Percentiles rank a stretch among this genome's conserved stretches.
These are phyloP conservation scores for Pleoardoris graminearum DNA, from an alignment of 2,329 filamentous ascomycete species.

Conservation along the genomic window DNA sequence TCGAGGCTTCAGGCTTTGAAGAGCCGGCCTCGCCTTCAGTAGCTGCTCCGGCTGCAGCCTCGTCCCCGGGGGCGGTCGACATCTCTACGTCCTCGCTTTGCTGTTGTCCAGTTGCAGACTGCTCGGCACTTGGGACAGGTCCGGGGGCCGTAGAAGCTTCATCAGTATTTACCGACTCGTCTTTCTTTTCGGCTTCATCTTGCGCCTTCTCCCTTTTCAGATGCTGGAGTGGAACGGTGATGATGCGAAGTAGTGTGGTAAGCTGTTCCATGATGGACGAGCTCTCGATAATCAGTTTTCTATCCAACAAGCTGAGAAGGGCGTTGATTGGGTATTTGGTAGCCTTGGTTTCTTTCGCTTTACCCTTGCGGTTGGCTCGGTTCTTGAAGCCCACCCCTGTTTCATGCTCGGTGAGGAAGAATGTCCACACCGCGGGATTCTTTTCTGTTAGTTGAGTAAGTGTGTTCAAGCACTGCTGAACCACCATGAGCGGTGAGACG, in stretches of 20 bases:
- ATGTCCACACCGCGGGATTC: slow-evolving; percentile 83
- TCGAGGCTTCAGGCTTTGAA: slow-evolving; percentile 43
- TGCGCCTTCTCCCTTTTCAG: slow-evolving; percentile 75
- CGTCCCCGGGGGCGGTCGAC: slow-evolving; percentile 37
- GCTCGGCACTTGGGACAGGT: slow-evolving; percentile 17
- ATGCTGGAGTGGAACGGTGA: slow-evolving; percentile 84
- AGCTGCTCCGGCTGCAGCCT: slow-evolving; percentile 6
- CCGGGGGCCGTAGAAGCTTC: slow-evolving; percentile 28
- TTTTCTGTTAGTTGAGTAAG: slow-evolving; percentile 81
- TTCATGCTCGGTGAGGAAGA: slow-evolving; percentile 95
- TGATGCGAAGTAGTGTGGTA: slow-evolving; percentile 81
- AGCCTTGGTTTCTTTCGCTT: slow-evolving; percentile 80
- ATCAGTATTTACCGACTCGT: slow-evolving; percentile 21
- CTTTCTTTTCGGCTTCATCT: slow-evolving; percentile 49
- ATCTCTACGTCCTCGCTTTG: slow-evolving; percentile 40
- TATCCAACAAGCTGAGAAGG: slow-evolving; percentile 81
- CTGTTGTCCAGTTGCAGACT: slow-evolving; percentile 9
- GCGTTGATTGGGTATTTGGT: slow-evolving; percentile 92
- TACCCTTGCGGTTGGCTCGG: slow-evolving; percentile 78
- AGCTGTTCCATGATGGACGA: slow-evolving; percentile 95
- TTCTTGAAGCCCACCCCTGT: slow-evolving; percentile 76
- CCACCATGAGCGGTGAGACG: slow-evolving; percentile 89
- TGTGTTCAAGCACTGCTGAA: slow-evolving; percentile 90
- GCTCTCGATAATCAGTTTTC: slow-evolving; percentile 95
- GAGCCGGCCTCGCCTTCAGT: slow-evolving; percentile 24